These are phyloP conservation scores for Sphagnum contortum DNA, from an alignment of 225 moss, liverwort and hornwort genomes.

Conservation along the genomic window DNA sequence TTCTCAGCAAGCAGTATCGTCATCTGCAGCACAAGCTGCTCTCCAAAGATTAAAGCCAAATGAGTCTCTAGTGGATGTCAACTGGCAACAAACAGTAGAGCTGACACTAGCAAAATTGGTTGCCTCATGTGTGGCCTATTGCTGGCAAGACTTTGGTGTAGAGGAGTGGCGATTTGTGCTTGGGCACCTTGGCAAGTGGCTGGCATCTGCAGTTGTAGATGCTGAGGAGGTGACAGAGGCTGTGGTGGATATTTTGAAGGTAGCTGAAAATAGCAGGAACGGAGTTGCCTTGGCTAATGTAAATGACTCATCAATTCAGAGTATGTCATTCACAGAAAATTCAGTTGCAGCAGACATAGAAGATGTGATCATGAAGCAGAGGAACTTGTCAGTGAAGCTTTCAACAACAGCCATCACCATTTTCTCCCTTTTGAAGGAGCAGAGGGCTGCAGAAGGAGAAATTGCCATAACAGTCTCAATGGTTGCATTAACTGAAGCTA, in stretches of 20 bases:
- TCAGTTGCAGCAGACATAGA: conserved; percentile 10
- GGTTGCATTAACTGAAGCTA: conserved; percentile 34
- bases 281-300: no score
- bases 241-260: conserved; percentile 36
- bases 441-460: conserved; percentile 41
- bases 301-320: conserved; percentile 3
- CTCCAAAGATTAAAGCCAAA: conserved; percentile 24
- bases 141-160: conserved; percentile 70
- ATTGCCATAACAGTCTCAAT: conserved; percentile 38
- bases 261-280: not conserved
- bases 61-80: conserved; percentile 7
- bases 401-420: conserved; percentile 58
- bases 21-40: conserved; percentile 32
- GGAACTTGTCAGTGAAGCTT: conserved; percentile 41
- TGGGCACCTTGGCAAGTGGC: conserved; percentile 64
- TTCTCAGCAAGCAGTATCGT: conserved; percentile 31
- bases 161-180: conserved; percentile 80
- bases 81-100: conserved; percentile 29
- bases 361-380: conserved; percentile 12
- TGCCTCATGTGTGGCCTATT: conserved; percentile 64
- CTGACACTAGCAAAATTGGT: conserved; percentile 65
- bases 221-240: conserved; percentile 85
- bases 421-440: conserved; percentile 62
- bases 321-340: not conserved
- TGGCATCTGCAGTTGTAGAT: conserved; percentile 69